Evolutionary conservation across 163 green algal species (phyloP), one percentile per base, ranked within the genome.

Genomic region (Chlamydomonas reinhardtii): DNA sequence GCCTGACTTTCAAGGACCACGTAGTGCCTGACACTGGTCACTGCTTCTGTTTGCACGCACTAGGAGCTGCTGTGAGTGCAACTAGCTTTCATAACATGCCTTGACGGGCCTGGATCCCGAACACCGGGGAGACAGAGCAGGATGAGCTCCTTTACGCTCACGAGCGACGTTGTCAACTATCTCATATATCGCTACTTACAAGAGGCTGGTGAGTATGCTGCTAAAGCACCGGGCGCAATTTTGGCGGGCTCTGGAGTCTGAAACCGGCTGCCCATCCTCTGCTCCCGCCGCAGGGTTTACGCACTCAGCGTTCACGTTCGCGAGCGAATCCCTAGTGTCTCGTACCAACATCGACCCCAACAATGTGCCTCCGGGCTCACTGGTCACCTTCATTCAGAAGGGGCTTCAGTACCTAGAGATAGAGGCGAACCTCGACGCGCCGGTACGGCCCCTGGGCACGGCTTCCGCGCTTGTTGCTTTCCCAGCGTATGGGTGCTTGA

Each of bases 131-230:
- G 48, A 20, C 48, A 56, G 48, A 9, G 59, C 77, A 74, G 35
- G 34, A 87, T 73, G 54, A 82, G 61, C 74, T 74, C 66, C 43
- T 90, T 93, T 84, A 72, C 90, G 14, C 85, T 99, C 12, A 97
- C 96, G 0, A 95, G 83, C 56, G 94, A 98, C 43, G 97, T 99
- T 61, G 87, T 99, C 29, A 99, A 99, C 89, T 99, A 97, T 85
- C 85, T 99, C 4, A 94, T 99, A 16, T 99, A 97, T 82, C 91
- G 96, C n/a, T 99, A 99, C 86, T 88, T 99, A 32, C 93, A 98
- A 83, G 97, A 99, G 83, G 94, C 93, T 89, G 97, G 97, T 98
- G 74, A 85, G 90, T 73, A 56, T 56, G 37, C 27, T 17, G 11
- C 39, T 12, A 61, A 2, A 2, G 48, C 20, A 39, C 32, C 31